Percentiles rank a stretch among this genome's conserved stretches.
Evolutionary conservation across 2,329 filamentous ascomycete species (phyloP).

Genomic region (Madurella fahalii): DNA sequence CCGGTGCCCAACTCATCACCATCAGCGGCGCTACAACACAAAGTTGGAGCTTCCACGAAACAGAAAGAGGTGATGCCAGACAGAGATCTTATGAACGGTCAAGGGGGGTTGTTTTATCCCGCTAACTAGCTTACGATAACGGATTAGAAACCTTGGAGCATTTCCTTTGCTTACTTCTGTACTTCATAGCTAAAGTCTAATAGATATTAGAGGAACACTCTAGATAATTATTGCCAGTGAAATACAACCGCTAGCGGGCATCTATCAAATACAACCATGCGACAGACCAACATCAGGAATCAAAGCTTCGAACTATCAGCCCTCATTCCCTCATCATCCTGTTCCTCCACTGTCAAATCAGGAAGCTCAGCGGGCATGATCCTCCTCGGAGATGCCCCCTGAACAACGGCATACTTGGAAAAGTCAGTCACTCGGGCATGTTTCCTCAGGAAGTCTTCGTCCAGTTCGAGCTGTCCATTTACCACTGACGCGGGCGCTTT

Average conservation of each 20-base stretch:
- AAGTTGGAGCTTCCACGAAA: not conserved
- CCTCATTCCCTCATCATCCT: conserved; percentile 72
- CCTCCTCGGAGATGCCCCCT: conserved; percentile 59
- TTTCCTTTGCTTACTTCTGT: no score
- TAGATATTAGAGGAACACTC: no score
- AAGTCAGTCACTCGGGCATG: conserved; percentile 66
- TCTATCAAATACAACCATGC: not conserved
- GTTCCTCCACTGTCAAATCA: conserved; percentile 67
- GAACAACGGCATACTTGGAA: conserved; percentile 64
- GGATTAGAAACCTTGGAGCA: no score
- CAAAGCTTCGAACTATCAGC: conserved; percentile 56
- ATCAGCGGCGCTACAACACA: not conserved
- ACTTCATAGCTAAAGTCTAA: no score
- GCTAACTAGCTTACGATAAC: no score
- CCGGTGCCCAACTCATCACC: not conserved
- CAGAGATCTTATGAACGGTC: no score
- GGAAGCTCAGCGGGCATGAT: conserved; percentile 75
- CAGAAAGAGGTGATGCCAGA: not conserved
- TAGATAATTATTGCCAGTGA: no score
- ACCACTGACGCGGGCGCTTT: conserved; percentile 54
- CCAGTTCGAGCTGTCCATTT: conserved; percentile 68
- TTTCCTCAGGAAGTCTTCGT: conserved; percentile 74
- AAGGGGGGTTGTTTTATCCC: no score
- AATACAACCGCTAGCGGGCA: not conserved
- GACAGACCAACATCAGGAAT: not conserved